These are phyloP conservation scores for Babesia bovis DNA, from an alignment of 169 alveolate genomes.

Conservation along the genomic window DNA sequence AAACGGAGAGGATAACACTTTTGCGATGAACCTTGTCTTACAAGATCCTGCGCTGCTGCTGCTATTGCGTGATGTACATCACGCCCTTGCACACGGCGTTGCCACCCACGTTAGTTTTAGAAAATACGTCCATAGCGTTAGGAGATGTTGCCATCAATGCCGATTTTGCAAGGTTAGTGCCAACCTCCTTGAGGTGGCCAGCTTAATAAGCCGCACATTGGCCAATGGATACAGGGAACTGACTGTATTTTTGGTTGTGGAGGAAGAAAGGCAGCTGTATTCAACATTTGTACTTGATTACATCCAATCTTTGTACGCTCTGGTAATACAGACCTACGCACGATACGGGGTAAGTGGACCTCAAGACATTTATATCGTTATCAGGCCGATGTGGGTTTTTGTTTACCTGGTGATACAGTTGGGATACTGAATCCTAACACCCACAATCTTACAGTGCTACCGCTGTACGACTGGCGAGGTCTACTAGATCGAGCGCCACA, in stretches of 20 bases:
- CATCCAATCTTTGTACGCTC: constrained; percentile 42
- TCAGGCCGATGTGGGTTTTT: not conserved
- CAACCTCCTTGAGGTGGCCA: constrained; percentile 35
- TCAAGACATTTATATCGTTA: not conserved
- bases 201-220: constrained; percentile 21
- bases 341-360: constrained; percentile 20
- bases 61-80: constrained; percentile 21
- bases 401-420: not conserved
- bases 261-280: constrained; percentile 12
- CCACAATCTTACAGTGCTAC: constrained; percentile 25
- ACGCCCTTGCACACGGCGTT: not conserved
- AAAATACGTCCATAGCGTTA: not conserved
- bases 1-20: not conserved
- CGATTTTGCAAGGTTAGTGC: constrained; percentile 32
- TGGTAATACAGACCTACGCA: constrained; percentile 32
- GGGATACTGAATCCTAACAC: constrained; percentile 19
- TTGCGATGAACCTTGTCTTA: constrained; percentile 20
- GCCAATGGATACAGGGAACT: constrained; percentile 15
- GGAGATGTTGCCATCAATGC: constrained; percentile 21
- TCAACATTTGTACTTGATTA: constrained; percentile 52
- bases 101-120: constrained; percentile 8
- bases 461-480: constrained; percentile 36
- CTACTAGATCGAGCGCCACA: constrained; percentile 12
- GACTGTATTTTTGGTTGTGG: constrained; percentile 32
- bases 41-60: constrained; percentile 18